A percentile compares a stretch with the other conserved stretches of the same genome.
phyloP scores from a whole-genome alignment of 1,139 yeast genomes.

The Protomyces macrosporus region DNA sequence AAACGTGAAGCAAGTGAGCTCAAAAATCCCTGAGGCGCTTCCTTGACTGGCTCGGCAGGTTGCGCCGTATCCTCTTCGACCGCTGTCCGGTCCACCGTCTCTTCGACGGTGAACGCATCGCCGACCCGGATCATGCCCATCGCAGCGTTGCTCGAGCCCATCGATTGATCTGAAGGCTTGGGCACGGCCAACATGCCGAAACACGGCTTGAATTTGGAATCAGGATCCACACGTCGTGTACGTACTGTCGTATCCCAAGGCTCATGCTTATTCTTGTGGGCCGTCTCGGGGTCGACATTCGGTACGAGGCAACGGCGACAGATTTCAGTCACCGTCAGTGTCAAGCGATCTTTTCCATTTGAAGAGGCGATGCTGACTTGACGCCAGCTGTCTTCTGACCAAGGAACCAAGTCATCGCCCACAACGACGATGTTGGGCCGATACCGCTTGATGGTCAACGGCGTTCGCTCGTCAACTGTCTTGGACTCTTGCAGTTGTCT shows the following conservation, averaged over 20 bases:
- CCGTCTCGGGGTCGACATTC: constrained; percentile 16
- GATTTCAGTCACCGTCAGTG: not conserved
- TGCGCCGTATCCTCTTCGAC: not conserved
- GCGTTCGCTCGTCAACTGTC: not conserved
- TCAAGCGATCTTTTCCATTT: constrained; percentile 3
- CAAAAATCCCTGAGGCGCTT: not conserved
- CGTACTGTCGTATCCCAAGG: constrained; percentile 16
- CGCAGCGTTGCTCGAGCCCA: not conserved
- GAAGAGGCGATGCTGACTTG: not conserved
- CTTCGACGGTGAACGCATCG: not conserved
- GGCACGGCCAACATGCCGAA: constrained; percentile 25
- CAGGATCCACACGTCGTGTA: constrained; percentile 10
- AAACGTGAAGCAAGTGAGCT: not conserved
- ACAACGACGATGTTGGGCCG: constrained; percentile 22
- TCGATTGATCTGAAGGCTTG: not conserved
- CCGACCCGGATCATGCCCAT: not conserved
- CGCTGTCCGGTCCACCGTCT: not conserved
- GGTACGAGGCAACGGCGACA: constrained; percentile 21
- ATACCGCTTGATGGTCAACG: constrained; percentile 8
- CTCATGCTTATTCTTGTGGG: constrained; percentile 10
- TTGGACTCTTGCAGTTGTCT: not conserved
- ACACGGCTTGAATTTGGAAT: constrained; percentile 16
- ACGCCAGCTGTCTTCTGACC: constrained; percentile 24
- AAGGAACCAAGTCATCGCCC: constrained; percentile 4
- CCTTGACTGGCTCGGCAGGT: not conserved